Base-by-base conservation (phyloP, 495 filamentous ascomycete species). In the Wilcoxina mikolae region DNA sequence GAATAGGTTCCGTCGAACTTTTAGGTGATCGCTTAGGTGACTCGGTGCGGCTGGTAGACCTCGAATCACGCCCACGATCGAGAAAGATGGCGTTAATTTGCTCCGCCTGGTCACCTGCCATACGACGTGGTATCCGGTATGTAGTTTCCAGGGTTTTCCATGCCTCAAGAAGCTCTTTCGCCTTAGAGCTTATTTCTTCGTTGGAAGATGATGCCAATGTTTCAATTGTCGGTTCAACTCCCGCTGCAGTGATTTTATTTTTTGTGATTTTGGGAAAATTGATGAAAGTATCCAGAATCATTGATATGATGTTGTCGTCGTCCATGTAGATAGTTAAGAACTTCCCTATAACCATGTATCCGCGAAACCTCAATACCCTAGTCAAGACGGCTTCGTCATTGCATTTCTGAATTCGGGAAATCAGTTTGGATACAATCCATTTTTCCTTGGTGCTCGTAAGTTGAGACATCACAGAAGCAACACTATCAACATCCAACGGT, bases 371-470 rank as follows among this genome's bases (percentile, higher is more conserved):
- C 53, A 95, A 82, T 28, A 96, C 87, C 15, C 85, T 81, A 69
- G 93, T 86, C 46, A 81, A 79, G 38, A 95, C 86, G 51, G 80
- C 77, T 61, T 95, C 89, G 56, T 95, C 88, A 46, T 91, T 81
- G 67, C 83, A 84, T n/a, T 76, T 78, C 67, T 95, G 87, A 52
- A 99, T 85, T 39, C 91, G 87, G 33, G 78, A 76, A 15, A 99
- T 80, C 51, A 99, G 73, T 71, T 95, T 96, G 71, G 94, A 87
- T 10, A 85, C 85, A 67, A 99, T 95, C 93, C 93, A 99, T 62
- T 95, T 95, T 75, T 99, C 91, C 69, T 91, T 90, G 74, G 87
- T 95, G 68, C 95, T 90, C 78, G 94, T 85, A 56, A 99, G 81
- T n/a, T 87, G 83, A 4, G 88, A 87, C 90, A 99, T 96, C 68